phyloP scores from a whole-genome alignment of 805 yeast species.

The Nakazawaea ernobii region DNA sequence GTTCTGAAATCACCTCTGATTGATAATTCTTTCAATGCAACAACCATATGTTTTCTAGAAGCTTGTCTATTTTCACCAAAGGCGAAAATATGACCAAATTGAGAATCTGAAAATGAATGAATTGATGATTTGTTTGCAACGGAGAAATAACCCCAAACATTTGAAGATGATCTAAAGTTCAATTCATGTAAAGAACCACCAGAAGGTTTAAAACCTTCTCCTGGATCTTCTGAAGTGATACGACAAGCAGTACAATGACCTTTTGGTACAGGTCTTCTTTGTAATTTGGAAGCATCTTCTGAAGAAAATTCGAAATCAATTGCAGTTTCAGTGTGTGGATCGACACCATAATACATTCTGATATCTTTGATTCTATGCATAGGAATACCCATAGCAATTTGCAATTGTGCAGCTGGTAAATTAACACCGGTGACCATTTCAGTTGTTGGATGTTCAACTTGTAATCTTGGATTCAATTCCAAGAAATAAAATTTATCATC shows the following conservation, averaged over 20 bases:
- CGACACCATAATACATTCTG: constrained; percentile 89
- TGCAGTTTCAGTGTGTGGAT: constrained; percentile 85
- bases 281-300: constrained; percentile 66
- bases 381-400: constrained; percentile 99
- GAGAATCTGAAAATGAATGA: constrained; percentile 97
- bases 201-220: constrained; percentile 98
- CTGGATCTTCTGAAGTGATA: constrained; percentile 98
- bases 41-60: constrained; percentile 98
- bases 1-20: constrained; percentile 99
- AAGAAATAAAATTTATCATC: constrained; percentile 94
- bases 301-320: constrained; percentile 86
- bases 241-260: constrained; percentile 99
- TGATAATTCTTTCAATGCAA: constrained; percentile 91
- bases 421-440: constrained; percentile 99
- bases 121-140: constrained; percentile 95
- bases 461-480: constrained; percentile 97
- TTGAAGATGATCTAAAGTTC: constrained; percentile 93
- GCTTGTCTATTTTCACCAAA: constrained; percentile 98
- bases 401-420: constrained; percentile 96
- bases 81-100: constrained; percentile 98
- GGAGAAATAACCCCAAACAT: constrained; percentile 99
- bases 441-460: constrained; percentile 99
- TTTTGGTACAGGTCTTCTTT: constrained; percentile 90
- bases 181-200: constrained; percentile 96
- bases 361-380: constrained; percentile 92